Evolutionary conservation across 176 grass and related monocot genomes (phyloP).

Genomic region (Musa troglodytarum): DNA sequence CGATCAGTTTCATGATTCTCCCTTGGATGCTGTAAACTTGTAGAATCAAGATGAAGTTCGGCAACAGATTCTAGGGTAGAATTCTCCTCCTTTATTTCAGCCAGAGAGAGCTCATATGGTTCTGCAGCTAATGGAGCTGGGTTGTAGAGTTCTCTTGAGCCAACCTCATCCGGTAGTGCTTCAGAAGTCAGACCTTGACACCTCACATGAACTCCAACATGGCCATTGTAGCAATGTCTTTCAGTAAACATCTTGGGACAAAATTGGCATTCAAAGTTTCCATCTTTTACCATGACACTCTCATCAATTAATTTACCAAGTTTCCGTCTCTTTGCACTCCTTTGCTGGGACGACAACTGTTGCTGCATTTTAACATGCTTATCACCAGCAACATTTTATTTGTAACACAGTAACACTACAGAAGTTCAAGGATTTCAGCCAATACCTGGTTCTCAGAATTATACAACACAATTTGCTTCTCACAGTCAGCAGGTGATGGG

Average conservation of each 20-base stretch:
- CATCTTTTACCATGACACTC: slow-evolving; percentile 45
- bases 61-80: slow-evolving; percentile 6
- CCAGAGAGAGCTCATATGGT: slow-evolving; percentile 24
- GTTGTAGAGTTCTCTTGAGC: slow-evolving; percentile 21
- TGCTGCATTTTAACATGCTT: slow-evolving; percentile 45
- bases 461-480: slow-evolving; percentile 30
- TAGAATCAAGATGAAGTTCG: slow-evolving; percentile 13
- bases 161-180: slow-evolving; percentile 28
- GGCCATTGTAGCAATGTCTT: slow-evolving; percentile 55
- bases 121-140: slow-evolving; percentile 19
- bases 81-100: slow-evolving; percentile 19
- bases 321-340: slow-evolving; percentile 51
- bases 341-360: slow-evolving; percentile 46
- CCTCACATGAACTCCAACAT: slow-evolving; percentile 69
- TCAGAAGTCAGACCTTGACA: slow-evolving; percentile 51
- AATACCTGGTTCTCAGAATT: slow-evolving; percentile 18
- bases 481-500: slow-evolving; percentile 22
- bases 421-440: slow-evolving; percentile 9
- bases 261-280: slow-evolving; percentile 70
- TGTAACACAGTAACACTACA: slow-evolving; percentile 45
- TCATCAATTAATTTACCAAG: slow-evolving; percentile 38
- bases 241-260: slow-evolving; percentile 65
- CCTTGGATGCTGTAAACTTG: not conserved
- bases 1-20: not conserved
- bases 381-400: slow-evolving; percentile 41